Evolutionary conservation across 139 green algal species (phyloP).

Genomic region (Coelastrella sp.): DNA sequence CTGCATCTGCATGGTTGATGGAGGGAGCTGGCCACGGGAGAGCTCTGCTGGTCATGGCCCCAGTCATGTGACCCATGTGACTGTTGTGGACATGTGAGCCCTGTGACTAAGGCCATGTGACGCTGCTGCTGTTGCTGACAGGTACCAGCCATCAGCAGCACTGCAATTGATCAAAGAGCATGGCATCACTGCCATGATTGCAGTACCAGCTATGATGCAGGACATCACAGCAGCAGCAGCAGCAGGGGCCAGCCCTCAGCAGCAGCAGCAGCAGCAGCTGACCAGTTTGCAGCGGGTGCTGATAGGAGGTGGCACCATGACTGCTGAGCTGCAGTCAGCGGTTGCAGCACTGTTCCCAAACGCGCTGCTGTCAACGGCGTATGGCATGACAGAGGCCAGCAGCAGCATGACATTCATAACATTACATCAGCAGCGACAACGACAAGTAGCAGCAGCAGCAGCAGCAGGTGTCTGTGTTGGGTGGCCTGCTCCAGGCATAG

Average conservation of each 20-base stretch:
- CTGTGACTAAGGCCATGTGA: neutral
- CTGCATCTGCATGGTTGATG: neutral
- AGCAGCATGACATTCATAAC: neutral
- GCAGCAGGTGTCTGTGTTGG: slow-evolving; percentile 36
- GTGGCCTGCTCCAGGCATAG: slow-evolving; percentile 47
- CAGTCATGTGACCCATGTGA: neutral
- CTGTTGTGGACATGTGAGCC: neutral
- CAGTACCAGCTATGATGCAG: slow-evolving; percentile 23
- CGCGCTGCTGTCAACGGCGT: slow-evolving; percentile 66
- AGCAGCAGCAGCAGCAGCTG: slow-evolving; percentile 4
- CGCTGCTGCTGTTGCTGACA: slow-evolving; percentile 32
- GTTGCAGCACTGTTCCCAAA: neutral
- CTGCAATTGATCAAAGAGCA: neutral
- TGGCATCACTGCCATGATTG: neutral
- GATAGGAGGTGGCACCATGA: neutral
- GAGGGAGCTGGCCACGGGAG: neutral
- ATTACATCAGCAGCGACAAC: neutral
- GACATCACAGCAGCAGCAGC: slow-evolving; percentile 25
- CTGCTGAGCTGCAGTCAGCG: neutral
- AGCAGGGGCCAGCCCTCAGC: neutral
- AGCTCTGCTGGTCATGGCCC: no score
- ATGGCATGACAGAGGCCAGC: slow-evolving; percentile 89
- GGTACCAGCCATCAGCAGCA: neutral
- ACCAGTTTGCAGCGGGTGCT: neutral
- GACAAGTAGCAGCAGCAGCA: slow-evolving; percentile 27